Percentiles rank a stretch among this genome's conserved stretches.
Evolutionary conservation across 208 protist species (phyloP).

Genomic region (Leishmania mexicana): DNA sequence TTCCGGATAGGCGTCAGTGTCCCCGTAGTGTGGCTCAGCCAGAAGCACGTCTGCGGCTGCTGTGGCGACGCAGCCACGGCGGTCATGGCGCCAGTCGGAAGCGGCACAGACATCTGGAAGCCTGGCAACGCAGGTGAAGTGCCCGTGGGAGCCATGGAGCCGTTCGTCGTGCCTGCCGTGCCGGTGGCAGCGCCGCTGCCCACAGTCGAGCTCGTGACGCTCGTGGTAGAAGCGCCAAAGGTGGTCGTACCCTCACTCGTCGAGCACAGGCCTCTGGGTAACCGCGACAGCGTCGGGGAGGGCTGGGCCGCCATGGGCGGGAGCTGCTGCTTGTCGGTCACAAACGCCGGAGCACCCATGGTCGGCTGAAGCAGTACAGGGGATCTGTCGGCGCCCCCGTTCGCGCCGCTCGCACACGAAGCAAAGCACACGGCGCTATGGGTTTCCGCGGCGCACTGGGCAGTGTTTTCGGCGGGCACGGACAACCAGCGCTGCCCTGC

Average conservation of each 20-base stretch:
- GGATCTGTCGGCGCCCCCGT: background rate
- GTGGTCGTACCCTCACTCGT: background rate
- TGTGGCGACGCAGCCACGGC: background rate
- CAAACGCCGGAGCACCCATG: background rate
- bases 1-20: background rate
- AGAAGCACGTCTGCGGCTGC: slow-evolving; percentile 16
- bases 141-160: background rate
- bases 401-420: background rate
- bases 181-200: background rate
- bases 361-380: background rate
- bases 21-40: slow-evolving; percentile 2
- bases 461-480: background rate
- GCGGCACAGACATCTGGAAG: background rate
- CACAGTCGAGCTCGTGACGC: background rate
- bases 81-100: background rate
- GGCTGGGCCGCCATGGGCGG: background rate
- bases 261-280: background rate
- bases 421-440: background rate
- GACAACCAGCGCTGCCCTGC: background rate
- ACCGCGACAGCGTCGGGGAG: background rate
- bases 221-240: slow-evolving; percentile 7
- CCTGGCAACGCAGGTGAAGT: background rate
- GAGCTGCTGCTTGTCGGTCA: background rate
- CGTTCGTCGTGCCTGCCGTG: background rate
- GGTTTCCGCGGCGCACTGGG: background rate